Evolutionary conservation across 495 filamentous ascomycete genomes (phyloP).

Genomic region (Trichoderma asperelloides): DNA sequence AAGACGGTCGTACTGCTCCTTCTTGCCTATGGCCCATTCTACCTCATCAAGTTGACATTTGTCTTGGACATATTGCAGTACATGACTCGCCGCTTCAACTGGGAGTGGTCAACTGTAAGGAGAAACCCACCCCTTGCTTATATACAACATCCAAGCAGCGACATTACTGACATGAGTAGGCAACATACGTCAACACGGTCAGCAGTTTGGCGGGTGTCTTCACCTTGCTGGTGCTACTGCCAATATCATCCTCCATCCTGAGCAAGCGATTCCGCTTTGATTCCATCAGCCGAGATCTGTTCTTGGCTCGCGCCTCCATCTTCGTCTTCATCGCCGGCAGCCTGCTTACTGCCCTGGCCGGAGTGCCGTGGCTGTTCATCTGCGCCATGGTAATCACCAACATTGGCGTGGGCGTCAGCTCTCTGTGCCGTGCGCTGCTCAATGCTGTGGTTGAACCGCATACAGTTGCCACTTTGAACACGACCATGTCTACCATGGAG

Average conservation of each 20-base stretch:
- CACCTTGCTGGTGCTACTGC: conserved; percentile 19
- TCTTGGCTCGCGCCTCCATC: conserved; percentile 18
- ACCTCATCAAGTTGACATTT: conserved; percentile 17
- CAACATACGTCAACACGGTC: conserved; percentile 20
- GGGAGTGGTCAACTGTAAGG: conserved; percentile 18
- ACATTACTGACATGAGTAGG: conserved; percentile 6
- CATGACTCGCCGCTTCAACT: conserved; percentile 23
- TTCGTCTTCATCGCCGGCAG: conserved; percentile 1
- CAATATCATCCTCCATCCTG: conserved; percentile 18
- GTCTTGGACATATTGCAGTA: conserved; percentile 26
- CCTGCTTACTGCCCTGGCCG: neutral
- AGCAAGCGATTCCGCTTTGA: conserved; percentile 16
- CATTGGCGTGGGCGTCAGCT: neutral
- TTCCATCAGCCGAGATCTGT: conserved; percentile 19
- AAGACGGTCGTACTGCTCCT: conserved; percentile 18
- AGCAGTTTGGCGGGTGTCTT: conserved; percentile 19
- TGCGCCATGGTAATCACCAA: neutral
- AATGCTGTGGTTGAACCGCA: conserved; percentile 6
- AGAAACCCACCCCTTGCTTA: neutral
- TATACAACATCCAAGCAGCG: neutral
- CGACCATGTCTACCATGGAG: conserved; percentile 1
- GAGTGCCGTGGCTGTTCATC: neutral
- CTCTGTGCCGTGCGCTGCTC: conserved; percentile 1
- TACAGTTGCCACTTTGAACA: conserved; percentile 8
- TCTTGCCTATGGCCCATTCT: conserved; percentile 15